Conservation (phyloP, 768 basidiomycete genomes). For the Tricholoma terreum region DNA sequence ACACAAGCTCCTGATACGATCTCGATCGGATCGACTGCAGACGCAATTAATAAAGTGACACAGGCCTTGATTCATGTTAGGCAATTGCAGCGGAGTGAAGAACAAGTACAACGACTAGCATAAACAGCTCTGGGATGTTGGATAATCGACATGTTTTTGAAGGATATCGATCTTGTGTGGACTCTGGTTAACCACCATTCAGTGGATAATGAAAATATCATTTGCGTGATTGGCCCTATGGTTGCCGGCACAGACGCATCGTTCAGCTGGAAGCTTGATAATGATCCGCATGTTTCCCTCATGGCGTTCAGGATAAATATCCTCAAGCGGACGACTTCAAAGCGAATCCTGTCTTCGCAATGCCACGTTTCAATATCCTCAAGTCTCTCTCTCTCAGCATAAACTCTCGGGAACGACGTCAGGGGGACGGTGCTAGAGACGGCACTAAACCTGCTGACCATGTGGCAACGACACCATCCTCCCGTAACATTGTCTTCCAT, state of each 20-base stretch:
- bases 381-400: constrained; percentile 3
- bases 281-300: constrained; percentile 2
- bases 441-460: neutral
- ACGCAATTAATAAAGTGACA: constrained; percentile 63
- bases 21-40: constrained; percentile 58
- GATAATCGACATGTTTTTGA: neutral
- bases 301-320: constrained; percentile 1
- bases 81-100: constrained; percentile 51
- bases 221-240: too few relatives aligned
- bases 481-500: neutral
- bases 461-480: neutral
- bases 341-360: neutral
- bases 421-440: neutral
- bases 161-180: neutral
- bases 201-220: neutral
- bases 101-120: constrained; percentile 21
- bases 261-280: neutral
- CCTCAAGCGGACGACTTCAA: neutral
- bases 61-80: constrained; percentile 60
- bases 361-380: constrained; percentile 19
- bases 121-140: neutral
- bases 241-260: too few relatives aligned
- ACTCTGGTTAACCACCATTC: neutral
- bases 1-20: constrained; percentile 39
- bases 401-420: neutral